These are phyloP conservation scores for Huntiella decipiens DNA, from an alignment of 2,329 filamentous ascomycete genomes.

Conservation along the genomic window DNA sequence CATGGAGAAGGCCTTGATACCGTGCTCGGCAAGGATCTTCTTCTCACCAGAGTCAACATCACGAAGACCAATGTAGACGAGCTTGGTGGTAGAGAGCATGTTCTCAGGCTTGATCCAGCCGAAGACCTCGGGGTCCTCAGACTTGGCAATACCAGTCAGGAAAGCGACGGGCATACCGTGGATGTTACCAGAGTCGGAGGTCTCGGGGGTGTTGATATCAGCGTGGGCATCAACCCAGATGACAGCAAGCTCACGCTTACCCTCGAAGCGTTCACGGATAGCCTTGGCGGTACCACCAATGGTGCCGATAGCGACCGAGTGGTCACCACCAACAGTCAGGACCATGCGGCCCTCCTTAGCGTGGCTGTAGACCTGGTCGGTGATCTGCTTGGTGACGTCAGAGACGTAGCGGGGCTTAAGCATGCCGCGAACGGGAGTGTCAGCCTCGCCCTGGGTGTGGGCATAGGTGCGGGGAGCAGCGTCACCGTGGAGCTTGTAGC, in stretches of 20 bases:
- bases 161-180: slow-evolving; percentile 97
- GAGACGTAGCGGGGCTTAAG: slow-evolving; percentile 80
- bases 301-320: slow-evolving; percentile 89
- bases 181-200: slow-evolving; percentile 75
- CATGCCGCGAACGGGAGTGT: slow-evolving; percentile 78
- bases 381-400: slow-evolving; percentile 63
- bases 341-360: slow-evolving; percentile 69
- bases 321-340: slow-evolving; percentile 85
- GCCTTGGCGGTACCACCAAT: slow-evolving; percentile 76
- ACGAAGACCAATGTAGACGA: slow-evolving; percentile 90
- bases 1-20: slow-evolving; percentile 95
- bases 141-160: slow-evolving; percentile 63
- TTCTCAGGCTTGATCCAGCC: slow-evolving; percentile 71
- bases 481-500: slow-evolving; percentile 77
- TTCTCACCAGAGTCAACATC: slow-evolving; percentile 93
- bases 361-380: slow-evolving; percentile 72
- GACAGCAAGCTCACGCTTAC: slow-evolving; percentile 63
- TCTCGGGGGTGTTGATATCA: slow-evolving; percentile 94
- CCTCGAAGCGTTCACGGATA: slow-evolving; percentile 55
- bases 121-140: slow-evolving; percentile 61
- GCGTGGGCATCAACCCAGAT: slow-evolving; percentile 98
- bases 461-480: slow-evolving; percentile 63
- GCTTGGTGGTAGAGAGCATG: slow-evolving; percentile 52
- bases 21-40: slow-evolving; percentile 68
- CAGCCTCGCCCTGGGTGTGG: slow-evolving; percentile 48